Evolutionary conservation across 208 protist species (phyloP), one percentile per base, ranked within the genome.

Genomic region (Leishmania aethiopica): DNA sequence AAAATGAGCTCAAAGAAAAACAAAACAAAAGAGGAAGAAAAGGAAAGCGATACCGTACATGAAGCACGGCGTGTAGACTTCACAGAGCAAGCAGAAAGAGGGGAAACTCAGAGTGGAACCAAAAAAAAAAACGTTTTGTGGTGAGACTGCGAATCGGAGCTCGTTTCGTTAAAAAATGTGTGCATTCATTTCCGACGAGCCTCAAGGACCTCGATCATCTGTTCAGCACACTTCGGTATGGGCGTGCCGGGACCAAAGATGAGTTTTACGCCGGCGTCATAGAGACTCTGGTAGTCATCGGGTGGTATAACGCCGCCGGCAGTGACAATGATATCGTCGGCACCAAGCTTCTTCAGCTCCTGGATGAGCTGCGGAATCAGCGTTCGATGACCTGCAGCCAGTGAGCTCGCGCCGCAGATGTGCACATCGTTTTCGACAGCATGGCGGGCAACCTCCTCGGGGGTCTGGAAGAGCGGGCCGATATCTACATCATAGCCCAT

Each of bases 401-500:
- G 88, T 8, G 90, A 93, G 75, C 80, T 92, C 17, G 98, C 88
- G 64, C 97, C 95, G n/a, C 99, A 92, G 19, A 95, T 89, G 81
- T 99, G 98, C 22, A 99, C 98, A 90, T 99, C 98, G 57, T 94
- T 93, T 80, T 99, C 98, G 37, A 99, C 85, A 3, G 98, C 98
- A 71, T 90, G 86, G 19, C 83, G 77, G 8, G 90, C 89, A 13
- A 97, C 93, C 79, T 98, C 95, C 57, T 90, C 86, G 7, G 97
- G 94, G 1, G 96, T 98, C 71, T 93, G 91, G 81, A 98, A 98
- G 17, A 98, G 88, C 45, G 97, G 95, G 35, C 96, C 97, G 49
- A 99, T 92, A 92, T 99, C 98, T 19, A 99, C 96, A 86, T 99
- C 98, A 80, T 98, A 99, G 75, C 98, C 96, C 25, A 99, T 83